These are phyloP conservation scores for Irpex sp. DNA, from an alignment of 1,284 basidiomycete species.

Conservation along the genomic window DNA sequence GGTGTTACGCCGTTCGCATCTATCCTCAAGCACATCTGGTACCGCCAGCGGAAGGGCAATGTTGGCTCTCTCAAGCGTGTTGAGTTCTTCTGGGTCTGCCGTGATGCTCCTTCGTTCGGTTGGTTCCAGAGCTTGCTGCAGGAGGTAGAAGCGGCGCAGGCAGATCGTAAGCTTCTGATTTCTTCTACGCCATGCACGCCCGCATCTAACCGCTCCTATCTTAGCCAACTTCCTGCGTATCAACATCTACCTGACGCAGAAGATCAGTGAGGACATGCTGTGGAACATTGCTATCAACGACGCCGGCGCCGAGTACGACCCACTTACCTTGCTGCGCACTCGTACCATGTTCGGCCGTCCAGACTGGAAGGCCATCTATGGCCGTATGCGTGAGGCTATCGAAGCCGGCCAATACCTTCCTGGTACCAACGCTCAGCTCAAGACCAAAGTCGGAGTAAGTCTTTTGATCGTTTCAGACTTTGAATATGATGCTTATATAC, in stretches of 20 bases:
- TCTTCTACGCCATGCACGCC: background rate
- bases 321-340: conserved; percentile 78
- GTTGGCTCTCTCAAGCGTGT: conserved; percentile 78
- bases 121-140: conserved; percentile 89
- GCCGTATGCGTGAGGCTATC: conserved; percentile 67
- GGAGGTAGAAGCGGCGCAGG: conserved; percentile 81
- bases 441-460: conserved; percentile 77
- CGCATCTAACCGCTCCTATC: background rate
- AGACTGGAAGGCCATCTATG: conserved; percentile 79
- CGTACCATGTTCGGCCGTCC: conserved; percentile 88
- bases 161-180: conserved; percentile 60
- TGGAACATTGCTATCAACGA: conserved; percentile 90
- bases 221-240: conserved; percentile 85
- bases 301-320: conserved; percentile 78
- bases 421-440: conserved; percentile 71
- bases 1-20: conserved; percentile 88
- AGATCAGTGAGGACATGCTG: conserved; percentile 79
- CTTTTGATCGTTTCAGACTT: background rate
- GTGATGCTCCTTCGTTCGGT: conserved; percentile 85
- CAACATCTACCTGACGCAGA: conserved; percentile 87
- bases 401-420: conserved; percentile 77
- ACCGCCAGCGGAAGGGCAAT: conserved; percentile 74
- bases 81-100: conserved; percentile 90
- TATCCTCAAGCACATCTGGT: conserved; percentile 92
- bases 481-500: conserved; percentile 2